Percentiles rank a stretch among this genome's conserved stretches.
These are phyloP conservation scores for Periconia sp. DNA, from an alignment of 2,329 filamentous ascomycete species.

Conservation along the genomic window DNA sequence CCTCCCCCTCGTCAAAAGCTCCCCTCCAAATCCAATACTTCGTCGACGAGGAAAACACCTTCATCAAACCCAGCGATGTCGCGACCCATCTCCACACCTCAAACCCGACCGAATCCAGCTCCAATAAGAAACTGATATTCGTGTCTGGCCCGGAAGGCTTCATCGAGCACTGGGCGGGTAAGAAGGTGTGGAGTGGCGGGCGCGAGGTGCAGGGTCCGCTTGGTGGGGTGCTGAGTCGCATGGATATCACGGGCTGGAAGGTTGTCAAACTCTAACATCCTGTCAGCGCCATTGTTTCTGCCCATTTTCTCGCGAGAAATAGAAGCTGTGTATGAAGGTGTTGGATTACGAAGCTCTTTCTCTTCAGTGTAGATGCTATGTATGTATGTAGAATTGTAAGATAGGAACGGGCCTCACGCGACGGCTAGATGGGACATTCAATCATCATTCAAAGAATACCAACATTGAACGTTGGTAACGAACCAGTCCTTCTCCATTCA, in stretches of 20 bases:
- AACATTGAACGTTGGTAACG: no score
- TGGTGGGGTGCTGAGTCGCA: constrained; percentile 64
- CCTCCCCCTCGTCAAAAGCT: constrained; percentile 11
- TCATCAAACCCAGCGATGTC: constrained; percentile 55
- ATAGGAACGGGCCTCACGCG: no score
- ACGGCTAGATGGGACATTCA: no score
- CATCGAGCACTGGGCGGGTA: constrained; percentile 75
- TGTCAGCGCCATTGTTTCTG: no score
- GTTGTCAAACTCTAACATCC: constrained; percentile 63
- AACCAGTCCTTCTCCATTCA: no score
- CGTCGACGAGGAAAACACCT: constrained; percentile 75
- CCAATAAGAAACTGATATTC: constrained; percentile 64
- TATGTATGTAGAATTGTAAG: constrained; percentile 10
- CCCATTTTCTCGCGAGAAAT: no score
- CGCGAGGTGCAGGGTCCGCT: constrained; percentile 74
- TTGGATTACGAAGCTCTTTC: no score
- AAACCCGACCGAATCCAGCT: constrained; percentile 43
- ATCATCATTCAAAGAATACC: no score
- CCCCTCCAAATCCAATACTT: constrained; percentile 66
- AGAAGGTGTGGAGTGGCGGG: constrained; percentile 74
- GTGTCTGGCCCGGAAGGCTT: constrained; percentile 93
- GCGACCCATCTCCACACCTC: constrained; percentile 22
- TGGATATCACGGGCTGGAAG: constrained; percentile 61
- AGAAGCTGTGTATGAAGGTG: no score
- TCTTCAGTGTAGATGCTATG: no score